These are phyloP conservation scores for Trametopsis cervina DNA, from an alignment of 768 basidiomycete genomes.

Conservation along the genomic window DNA sequence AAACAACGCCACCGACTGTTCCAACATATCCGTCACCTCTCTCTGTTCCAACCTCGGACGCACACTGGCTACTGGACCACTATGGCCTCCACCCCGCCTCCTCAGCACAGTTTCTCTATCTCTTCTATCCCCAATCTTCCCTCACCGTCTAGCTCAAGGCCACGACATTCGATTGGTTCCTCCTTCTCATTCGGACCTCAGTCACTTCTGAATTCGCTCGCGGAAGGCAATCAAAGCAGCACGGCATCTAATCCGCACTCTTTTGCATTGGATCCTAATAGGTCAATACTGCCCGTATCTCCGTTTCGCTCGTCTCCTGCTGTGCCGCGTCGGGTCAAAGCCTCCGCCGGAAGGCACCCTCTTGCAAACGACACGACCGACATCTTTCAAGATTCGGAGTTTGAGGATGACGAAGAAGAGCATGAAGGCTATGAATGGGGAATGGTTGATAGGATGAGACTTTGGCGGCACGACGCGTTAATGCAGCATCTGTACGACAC, in stretches of 20 bases:
- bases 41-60: neutral
- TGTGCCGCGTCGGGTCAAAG: conserved; percentile 46
- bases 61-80: neutral
- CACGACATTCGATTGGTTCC: conserved; percentile 64
- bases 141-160: conserved; percentile 36
- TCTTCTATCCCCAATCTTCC: conserved; percentile 19
- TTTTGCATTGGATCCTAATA: conserved; percentile 71
- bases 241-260: conserved; percentile 47
- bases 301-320: conserved; percentile 65
- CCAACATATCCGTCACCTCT: neutral
- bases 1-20: conserved; percentile 2
- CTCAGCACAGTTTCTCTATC: conserved; percentile 11
- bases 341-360: conserved; percentile 52
- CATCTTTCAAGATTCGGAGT: conserved; percentile 63
- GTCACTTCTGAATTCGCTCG: conserved; percentile 63
- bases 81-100: conserved; percentile 17
- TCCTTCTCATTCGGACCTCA: conserved; percentile 84
- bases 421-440: conserved; percentile 67
- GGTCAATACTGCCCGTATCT: conserved; percentile 69
- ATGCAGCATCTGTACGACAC: conserved; percentile 98
- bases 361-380: conserved; percentile 73
- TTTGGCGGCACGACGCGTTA: conserved; percentile 96
- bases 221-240: conserved; percentile 52
- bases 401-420: conserved; percentile 48
- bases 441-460: conserved; percentile 89